A percentile compares a stretch with the other conserved stretches of the same genome.
Conservation (phyloP, 345 rosid genomes). For the Citrus unshiu region DNA sequence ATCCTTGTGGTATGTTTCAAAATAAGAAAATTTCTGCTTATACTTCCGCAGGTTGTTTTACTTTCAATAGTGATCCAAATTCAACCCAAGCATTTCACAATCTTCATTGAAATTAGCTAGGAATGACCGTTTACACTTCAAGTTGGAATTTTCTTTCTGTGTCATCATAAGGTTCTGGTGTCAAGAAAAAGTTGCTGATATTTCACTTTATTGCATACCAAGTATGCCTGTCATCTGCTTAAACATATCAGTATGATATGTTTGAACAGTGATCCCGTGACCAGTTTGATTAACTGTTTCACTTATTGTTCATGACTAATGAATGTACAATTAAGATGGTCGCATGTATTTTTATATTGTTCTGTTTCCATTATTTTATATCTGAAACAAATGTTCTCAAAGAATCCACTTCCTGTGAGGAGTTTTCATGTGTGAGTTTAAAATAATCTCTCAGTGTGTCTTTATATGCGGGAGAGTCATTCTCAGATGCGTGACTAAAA, state of each 20-base stretch:
- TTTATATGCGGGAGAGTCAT: not conserved
- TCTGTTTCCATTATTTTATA: not conserved
- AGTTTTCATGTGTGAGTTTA: not conserved
- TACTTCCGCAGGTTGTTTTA: not conserved
- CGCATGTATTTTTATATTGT: not conserved
- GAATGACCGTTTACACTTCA: not conserved
- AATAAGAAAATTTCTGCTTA: not conserved
- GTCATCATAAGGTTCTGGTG: not conserved
- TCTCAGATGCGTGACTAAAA: not conserved
- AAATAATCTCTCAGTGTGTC: not conserved
- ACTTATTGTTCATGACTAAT: not conserved
- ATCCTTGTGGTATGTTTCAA: not conserved
- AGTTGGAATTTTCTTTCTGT: not conserved
- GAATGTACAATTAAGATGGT: not conserved
- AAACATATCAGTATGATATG: not conserved
- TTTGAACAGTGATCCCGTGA: not conserved
- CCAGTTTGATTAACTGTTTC: not conserved
- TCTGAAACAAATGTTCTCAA: not conserved
- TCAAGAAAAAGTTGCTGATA: not conserved
- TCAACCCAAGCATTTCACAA: not conserved
- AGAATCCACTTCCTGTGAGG: not conserved
- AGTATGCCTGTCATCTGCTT: not conserved
- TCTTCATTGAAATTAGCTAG: not conserved
- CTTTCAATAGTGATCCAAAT: not conserved
- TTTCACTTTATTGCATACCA: not conserved